Evolutionary conservation across 2,329 filamentous ascomycete genomes (phyloP).

Genomic region (Elsinoe arachidis): DNA sequence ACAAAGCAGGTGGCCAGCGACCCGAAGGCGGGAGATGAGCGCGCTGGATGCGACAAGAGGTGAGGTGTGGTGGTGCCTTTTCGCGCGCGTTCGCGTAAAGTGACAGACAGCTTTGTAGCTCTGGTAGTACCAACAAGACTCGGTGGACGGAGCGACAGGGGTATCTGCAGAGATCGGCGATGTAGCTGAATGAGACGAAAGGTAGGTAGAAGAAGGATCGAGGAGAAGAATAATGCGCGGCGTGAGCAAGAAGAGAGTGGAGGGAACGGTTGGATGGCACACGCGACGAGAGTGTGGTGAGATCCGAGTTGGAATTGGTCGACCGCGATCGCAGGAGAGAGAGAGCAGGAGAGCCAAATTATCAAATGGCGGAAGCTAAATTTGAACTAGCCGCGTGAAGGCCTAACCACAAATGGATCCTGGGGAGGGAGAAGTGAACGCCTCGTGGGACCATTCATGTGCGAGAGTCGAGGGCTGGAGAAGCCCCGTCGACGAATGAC

Average conservation of each 20-base stretch:
- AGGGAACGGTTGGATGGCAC: conserved; percentile 8
- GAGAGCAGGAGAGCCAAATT: conserved; percentile 5
- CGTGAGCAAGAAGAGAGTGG: conserved; percentile 1
- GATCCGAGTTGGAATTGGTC: conserved; percentile 9
- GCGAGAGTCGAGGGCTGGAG: not conserved
- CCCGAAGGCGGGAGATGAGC: not conserved
- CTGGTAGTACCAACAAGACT: conserved; percentile 6
- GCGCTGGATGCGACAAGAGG: conserved; percentile 1
- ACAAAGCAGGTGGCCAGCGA: not conserved
- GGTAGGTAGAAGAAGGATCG: not conserved
- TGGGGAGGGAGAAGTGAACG: conserved; percentile 7
- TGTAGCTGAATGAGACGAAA: not conserved
- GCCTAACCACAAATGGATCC: not conserved
- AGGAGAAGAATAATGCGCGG: not conserved
- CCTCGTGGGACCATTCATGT: conserved; percentile 10
- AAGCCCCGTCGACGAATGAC: not conserved
- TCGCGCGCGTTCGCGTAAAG: conserved; percentile 9
- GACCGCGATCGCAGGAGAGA: conserved; percentile 5
- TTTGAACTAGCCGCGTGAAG: conserved; percentile 10
- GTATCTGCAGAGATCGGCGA: conserved; percentile 2
- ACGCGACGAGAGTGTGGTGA: conserved; percentile 5
- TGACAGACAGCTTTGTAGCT: not conserved
- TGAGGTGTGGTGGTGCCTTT: not conserved
- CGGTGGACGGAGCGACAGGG: not conserved
- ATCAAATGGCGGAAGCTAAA: conserved; percentile 11